These are phyloP conservation scores for Sphagnum fallax DNA, from an alignment of 228 moss, liverwort and hornwort species.

Conservation along the genomic window DNA sequence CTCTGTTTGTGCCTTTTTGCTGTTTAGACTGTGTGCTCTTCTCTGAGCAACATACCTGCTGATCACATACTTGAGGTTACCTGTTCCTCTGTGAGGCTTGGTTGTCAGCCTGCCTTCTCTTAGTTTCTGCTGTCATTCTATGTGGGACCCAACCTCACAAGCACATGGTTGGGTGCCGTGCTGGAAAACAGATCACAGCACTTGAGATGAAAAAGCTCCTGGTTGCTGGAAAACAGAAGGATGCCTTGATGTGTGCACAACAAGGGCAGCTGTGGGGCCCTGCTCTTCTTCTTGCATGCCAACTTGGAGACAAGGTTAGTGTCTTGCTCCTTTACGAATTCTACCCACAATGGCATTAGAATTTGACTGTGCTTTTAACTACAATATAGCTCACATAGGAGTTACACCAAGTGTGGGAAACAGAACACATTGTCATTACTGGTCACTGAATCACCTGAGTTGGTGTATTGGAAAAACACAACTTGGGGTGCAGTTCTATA, in stretches of 20 bases:
- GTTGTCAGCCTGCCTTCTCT: no score
- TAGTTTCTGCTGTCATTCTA: no score
- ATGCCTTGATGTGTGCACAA: constrained; percentile 79
- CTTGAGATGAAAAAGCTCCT: constrained; percentile 70
- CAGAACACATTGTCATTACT: no score
- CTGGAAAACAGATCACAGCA: constrained; percentile 54
- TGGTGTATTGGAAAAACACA: not conserved
- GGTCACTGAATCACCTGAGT: no score
- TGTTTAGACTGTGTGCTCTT: not conserved
- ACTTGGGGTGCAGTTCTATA: constrained; percentile 63
- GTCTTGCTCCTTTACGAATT: not conserved
- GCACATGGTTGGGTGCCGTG: constrained; percentile 3
- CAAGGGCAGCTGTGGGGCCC: constrained; percentile 91
- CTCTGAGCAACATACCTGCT: no score
- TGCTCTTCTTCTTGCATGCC: constrained; percentile 80
- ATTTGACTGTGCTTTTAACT: not conserved
- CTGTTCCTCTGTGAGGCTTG: no score
- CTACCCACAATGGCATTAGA: not conserved
- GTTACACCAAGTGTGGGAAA: no score
- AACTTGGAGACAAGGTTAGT: constrained; percentile 93
- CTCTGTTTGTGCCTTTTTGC: not conserved
- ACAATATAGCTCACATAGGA: no score
- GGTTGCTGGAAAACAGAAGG: constrained; percentile 84
- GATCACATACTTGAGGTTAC: no score
- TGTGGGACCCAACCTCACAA: no score